Base-by-base conservation (phyloP, 805 yeast species). In the Zygosaccharomyces pseudorouxii region DNA sequence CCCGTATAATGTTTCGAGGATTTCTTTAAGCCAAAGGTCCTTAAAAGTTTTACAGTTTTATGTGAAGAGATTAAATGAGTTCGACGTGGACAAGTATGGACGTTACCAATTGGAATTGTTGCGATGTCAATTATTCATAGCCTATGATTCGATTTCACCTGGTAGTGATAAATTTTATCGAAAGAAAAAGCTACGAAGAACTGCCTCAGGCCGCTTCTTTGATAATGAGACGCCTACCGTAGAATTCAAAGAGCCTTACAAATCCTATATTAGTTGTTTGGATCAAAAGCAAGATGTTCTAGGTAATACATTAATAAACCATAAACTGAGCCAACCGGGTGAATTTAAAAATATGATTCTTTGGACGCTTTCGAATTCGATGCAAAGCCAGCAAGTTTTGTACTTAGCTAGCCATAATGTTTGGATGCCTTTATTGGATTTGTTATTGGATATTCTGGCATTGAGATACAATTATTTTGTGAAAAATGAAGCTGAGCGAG, bases 21-120 rank as follows among this genome's bases (percentile, higher is more conserved):
- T 60, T 4, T 59, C 69, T 0, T 35, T 74, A 8, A 53, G 63
- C 37, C 52, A 60, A 11, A 63, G 78, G 31, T 68, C 74, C 0
- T 35, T 66, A 4, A 66, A 63, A 29, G 16, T 73, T 0, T 38
- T 74, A 14, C 48, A 44, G 3, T 35, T 52, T 8, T 58, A 66
- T 25, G 47, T 60, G 1, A 47, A 47, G 4, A 31, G 57, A 4
- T 47, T 62, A 28, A 49, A 49, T 22, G 55, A 50, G 2, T 56
- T 55, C 43, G 59, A 59, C 44, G 45, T 42, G 10, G 37, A 42
- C 5, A 51, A 23, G 27, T 48, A 51, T 45, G 49, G 42, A 16
- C 35, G 38, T 16, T 56, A 61, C 30, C 58, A 55, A 27, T 42
- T 60, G 27, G 60, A 59, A 37, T 51, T 58, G 38, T 54, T 61